Conservation (phyloP, 768 basidiomycete species). For the Fomitopsis pulvina region DNA sequence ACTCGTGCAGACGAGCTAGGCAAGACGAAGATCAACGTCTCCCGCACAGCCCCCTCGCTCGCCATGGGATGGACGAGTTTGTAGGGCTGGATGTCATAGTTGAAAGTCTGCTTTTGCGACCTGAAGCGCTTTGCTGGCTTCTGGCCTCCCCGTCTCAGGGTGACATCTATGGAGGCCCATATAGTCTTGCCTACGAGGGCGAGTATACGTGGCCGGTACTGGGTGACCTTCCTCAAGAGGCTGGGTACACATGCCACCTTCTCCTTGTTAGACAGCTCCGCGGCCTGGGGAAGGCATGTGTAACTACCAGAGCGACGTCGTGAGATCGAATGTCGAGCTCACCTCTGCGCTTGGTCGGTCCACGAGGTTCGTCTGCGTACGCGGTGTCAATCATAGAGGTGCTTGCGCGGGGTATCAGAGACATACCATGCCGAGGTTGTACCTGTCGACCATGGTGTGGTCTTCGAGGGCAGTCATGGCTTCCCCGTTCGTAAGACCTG, state of each 20-base stretch:
- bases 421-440: slow-evolving; percentile 61
- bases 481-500: slow-evolving; percentile 17
- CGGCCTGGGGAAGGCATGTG: slow-evolving; percentile 23
- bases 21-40: slow-evolving; percentile 70
- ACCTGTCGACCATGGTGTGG: slow-evolving; percentile 47
- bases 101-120: slow-evolving; percentile 8
- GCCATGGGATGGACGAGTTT: slow-evolving; percentile 35
- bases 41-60: slow-evolving; percentile 19
- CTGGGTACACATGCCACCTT: slow-evolving; percentile 45
- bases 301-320: not conserved
- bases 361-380: slow-evolving; percentile 65
- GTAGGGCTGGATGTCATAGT: slow-evolving; percentile 41
- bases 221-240: slow-evolving; percentile 53
- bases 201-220: slow-evolving; percentile 54
- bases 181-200: slow-evolving; percentile 80
- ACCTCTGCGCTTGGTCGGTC: slow-evolving; percentile 64
- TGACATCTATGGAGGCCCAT: slow-evolving; percentile 33
- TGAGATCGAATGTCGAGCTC: not conserved
- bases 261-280: slow-evolving; percentile 48
- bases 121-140: not conserved
- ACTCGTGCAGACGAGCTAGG: slow-evolving; percentile 76
- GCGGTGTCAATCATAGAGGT: not conserved
- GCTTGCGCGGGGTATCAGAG: not conserved
- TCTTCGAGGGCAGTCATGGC: slow-evolving; percentile 66
- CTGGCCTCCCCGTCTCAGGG: not conserved